Evolutionary conservation across 805 yeast genomes (phyloP).

Genomic region (Candida ficus): DNA sequence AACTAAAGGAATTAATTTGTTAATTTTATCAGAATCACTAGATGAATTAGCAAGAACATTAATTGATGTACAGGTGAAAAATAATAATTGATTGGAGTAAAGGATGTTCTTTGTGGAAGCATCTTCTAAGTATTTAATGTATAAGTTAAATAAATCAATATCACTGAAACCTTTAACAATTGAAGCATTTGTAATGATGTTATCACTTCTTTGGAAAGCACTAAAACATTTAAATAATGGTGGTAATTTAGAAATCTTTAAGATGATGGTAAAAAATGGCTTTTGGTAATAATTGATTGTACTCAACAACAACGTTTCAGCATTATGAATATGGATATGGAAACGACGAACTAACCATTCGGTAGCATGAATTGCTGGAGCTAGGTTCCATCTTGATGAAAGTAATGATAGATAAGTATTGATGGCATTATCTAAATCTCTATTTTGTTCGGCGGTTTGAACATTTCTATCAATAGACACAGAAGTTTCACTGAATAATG

Average conservation of each 20-base stretch:
- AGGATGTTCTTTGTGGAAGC: conserved; percentile 47
- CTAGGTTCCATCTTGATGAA: conserved; percentile 70
- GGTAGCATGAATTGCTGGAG: conserved; percentile 73
- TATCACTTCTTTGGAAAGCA: conserved; percentile 59
- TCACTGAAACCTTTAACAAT: conserved; percentile 73
- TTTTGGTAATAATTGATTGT: conserved; percentile 76
- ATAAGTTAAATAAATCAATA: conserved; percentile 58
- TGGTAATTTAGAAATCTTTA: conserved; percentile 77
- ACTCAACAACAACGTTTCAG: conserved; percentile 67
- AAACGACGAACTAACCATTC: conserved; percentile 96
- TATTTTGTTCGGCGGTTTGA: conserved; percentile 72
- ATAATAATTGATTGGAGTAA: conserved; percentile 68
- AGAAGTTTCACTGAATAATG: conserved; percentile 82
- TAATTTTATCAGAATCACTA: conserved; percentile 36
- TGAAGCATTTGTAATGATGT: conserved; percentile 60
- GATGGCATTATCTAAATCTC: conserved; percentile 69
- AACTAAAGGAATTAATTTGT: conserved; percentile 48
- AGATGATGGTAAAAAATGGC: conserved; percentile 68
- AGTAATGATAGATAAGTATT: conserved; percentile 67
- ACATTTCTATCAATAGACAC: conserved; percentile 75
- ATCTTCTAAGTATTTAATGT: conserved; percentile 45
- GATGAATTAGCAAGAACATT: conserved; percentile 57
- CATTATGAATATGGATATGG: conserved; percentile 74
- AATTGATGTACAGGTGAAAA: conserved; percentile 69
- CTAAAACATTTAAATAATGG: conserved; percentile 67